Conservation (phyloP, 2,329 filamentous ascomycete genomes). For the Botrytis medusae region DNA sequence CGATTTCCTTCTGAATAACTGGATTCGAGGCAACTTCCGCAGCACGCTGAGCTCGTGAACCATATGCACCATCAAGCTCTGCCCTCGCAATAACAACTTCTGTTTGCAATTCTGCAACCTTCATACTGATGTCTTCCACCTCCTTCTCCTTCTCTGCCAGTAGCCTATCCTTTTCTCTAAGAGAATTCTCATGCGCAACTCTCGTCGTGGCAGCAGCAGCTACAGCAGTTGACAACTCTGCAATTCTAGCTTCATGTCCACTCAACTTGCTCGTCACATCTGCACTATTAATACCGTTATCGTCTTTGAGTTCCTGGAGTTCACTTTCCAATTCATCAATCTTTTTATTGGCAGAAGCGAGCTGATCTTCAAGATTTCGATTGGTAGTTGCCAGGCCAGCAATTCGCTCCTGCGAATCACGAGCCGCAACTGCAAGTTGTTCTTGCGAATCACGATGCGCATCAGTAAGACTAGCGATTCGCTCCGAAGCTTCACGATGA, state of each 20-base stretch:
- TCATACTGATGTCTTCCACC: constrained; percentile 56
- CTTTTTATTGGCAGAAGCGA: constrained; percentile 33
- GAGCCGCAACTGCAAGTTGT: constrained; percentile 8
- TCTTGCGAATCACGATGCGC: constrained; percentile 8
- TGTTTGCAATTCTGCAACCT: constrained; percentile 65
- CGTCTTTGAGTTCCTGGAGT: constrained; percentile 37
- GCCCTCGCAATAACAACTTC: constrained; percentile 88
- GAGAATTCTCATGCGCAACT: constrained; percentile 27
- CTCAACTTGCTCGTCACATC: constrained; percentile 36
- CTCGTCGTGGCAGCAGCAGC: constrained; percentile 32
- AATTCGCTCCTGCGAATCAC: constrained; percentile 20
- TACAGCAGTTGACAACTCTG: constrained; percentile 31
- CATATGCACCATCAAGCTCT: constrained; percentile 93
- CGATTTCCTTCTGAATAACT: constrained; percentile 58
- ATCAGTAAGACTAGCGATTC: constrained; percentile 10
- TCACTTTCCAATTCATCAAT: constrained; percentile 39
- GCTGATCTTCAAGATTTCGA: constrained; percentile 14
- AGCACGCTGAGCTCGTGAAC: constrained; percentile 66
- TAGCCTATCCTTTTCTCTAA: constrained; percentile 31
- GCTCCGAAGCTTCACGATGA: constrained; percentile 20
- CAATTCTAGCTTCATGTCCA: constrained; percentile 36
- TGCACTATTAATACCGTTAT: constrained; percentile 34
- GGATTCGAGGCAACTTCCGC: constrained; percentile 62
- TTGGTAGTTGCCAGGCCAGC: constrained; percentile 15
- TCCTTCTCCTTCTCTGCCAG: constrained; percentile 48